Conservation (phyloP, 164 flowering plant species). For the Taxillus chinensis region DNA sequence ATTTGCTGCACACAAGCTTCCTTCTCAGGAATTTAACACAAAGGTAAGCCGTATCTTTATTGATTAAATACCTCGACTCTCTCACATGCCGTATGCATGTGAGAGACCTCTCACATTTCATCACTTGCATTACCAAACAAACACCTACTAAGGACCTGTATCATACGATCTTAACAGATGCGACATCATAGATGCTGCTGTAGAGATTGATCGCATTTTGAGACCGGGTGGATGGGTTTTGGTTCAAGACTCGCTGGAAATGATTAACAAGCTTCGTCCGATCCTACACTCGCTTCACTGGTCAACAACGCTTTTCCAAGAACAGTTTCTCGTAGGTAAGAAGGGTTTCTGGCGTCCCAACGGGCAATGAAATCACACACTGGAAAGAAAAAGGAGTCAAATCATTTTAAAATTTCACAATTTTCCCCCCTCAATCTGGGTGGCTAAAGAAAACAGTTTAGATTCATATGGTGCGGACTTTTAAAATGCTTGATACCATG, state of each 20-base stretch:
- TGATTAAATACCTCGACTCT: not conserved
- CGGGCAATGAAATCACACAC: slow-evolving; percentile 2
- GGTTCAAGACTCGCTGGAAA: slow-evolving; percentile 50
- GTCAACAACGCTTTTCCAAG: slow-evolving; percentile 37
- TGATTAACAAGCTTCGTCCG: slow-evolving; percentile 38
- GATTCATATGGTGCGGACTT: no score
- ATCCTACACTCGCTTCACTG: slow-evolving; percentile 72
- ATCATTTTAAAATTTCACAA: no score
- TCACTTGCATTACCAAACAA: no score
- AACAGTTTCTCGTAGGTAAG: slow-evolving; percentile 55
- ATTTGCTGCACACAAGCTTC: slow-evolving; percentile 71
- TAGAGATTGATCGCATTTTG: slow-evolving; percentile 74
- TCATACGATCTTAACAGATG: slow-evolving; percentile 37
- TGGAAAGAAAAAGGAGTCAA: not conserved
- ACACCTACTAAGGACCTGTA: not conserved
- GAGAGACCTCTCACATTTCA: not conserved
- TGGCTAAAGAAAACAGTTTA: no score
- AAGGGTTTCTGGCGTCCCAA: slow-evolving; percentile 78
- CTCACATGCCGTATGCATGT: no score
- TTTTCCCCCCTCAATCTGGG: no score
- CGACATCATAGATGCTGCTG: slow-evolving; percentile 47
- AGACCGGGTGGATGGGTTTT: slow-evolving; percentile 78
- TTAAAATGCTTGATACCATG: no score
- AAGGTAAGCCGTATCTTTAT: slow-evolving; percentile 31
- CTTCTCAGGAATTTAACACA: slow-evolving; percentile 44